Evolutionary conservation across 2,329 filamentous ascomycete species (phyloP).

Genomic region (Periconia sp.): DNA sequence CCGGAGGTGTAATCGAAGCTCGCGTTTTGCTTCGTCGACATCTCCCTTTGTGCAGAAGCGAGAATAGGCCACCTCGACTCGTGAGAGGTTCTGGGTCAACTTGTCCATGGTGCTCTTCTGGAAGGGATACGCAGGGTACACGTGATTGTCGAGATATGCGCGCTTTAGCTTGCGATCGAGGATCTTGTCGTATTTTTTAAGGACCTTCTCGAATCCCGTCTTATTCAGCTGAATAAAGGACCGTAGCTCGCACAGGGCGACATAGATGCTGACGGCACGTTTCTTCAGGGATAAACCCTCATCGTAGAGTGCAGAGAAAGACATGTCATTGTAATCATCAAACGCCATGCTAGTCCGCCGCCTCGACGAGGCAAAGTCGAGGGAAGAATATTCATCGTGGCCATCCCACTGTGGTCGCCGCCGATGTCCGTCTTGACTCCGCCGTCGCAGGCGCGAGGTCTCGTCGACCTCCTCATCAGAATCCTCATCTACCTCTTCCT

Average conservation of each 20-base stretch:
- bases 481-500: constrained; percentile 62
- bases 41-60: constrained; percentile 84
- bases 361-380: constrained; percentile 64
- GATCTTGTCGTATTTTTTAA: constrained; percentile 99
- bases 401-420: constrained; percentile 33
- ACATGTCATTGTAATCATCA: constrained; percentile 80
- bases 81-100: constrained; percentile 73
- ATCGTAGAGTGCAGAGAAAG: constrained; percentile 71
- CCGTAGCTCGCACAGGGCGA: constrained; percentile 91
- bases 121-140: constrained; percentile 84
- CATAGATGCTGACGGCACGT: constrained; percentile 83
- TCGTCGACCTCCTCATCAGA: constrained; percentile 57
- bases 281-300: constrained; percentile 89
- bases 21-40: constrained; percentile 75
- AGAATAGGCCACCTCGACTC: constrained; percentile 81
- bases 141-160: constrained; percentile 74
- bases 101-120: constrained; percentile 71
- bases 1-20: constrained; percentile 85
- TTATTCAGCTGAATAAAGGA: constrained; percentile 96
- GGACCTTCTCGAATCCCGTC: constrained; percentile 92
- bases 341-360: constrained; percentile 69
- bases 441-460: constrained; percentile 49
- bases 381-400: constrained; percentile 60
- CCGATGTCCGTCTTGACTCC: constrained; percentile 43
- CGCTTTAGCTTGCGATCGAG: constrained; percentile 80